Percentiles rank a stretch among this genome's conserved stretches.
Conservation (phyloP, 805 yeast genomes). For the Candida michaelii region DNA sequence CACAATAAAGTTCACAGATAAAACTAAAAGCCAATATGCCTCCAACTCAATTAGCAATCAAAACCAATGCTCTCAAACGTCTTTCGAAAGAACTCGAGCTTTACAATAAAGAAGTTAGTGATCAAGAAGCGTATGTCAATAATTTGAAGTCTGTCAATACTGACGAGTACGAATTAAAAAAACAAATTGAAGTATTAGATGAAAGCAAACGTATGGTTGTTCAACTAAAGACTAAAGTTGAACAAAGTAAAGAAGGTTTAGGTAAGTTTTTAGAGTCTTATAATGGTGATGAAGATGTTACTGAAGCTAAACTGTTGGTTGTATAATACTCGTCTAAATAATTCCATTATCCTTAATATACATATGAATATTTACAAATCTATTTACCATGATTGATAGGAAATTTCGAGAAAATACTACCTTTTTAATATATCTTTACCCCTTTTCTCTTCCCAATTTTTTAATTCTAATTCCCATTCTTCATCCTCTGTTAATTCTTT, state of each 20-base stretch:
- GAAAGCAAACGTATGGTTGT: constrained; percentile 41
- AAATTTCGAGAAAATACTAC: not conserved
- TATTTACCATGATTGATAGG: too few relatives aligned
- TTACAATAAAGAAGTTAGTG: constrained; percentile 59
- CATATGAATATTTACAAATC: constrained; percentile 2
- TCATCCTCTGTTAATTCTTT: constrained; percentile 55
- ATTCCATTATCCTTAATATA: not conserved
- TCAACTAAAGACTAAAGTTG: constrained; percentile 23
- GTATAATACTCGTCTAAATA: not conserved
- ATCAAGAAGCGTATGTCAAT: constrained; percentile 51
- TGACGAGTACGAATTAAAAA: constrained; percentile 67
- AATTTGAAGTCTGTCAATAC: constrained; percentile 45
- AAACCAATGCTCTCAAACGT: constrained; percentile 65
- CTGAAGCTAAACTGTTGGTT: constrained; percentile 21
- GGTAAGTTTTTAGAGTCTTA: constrained; percentile 37
- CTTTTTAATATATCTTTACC: constrained; percentile 18
- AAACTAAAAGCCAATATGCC: constrained; percentile 54
- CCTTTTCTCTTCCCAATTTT: constrained; percentile 27
- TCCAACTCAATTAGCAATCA: constrained; percentile 70
- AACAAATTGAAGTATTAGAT: constrained; percentile 36
- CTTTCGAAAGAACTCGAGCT: constrained; percentile 64
- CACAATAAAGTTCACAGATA: too few relatives aligned
- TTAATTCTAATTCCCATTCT: constrained; percentile 58
- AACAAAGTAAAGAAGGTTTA: constrained; percentile 25
- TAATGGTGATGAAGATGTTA: constrained; percentile 34